These are phyloP conservation scores for Salinomyces thailandicus DNA, from an alignment of 2,329 filamentous ascomycete genomes.

Conservation along the genomic window DNA sequence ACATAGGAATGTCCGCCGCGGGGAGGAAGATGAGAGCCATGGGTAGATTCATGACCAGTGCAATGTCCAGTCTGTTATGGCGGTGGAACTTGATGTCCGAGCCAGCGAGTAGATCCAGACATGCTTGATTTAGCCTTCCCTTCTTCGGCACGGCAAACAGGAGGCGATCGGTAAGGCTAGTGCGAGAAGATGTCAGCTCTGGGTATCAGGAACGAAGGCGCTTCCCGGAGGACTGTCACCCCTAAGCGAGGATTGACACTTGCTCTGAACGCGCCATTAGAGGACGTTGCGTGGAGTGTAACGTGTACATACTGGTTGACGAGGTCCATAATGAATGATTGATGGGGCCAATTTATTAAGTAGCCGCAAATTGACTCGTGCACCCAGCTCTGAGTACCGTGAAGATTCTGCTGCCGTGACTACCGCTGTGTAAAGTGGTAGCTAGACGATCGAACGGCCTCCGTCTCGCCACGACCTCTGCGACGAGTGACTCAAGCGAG, in stretches of 20 bases:
- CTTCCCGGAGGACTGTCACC: too few species aligned
- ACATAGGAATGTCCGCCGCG: slow-evolving; percentile 92
- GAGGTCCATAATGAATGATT: slow-evolving; percentile 26
- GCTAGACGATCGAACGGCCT: too few species aligned
- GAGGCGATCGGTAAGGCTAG: slow-evolving; percentile 73
- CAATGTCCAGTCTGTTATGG: slow-evolving; percentile 91
- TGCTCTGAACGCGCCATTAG: too few species aligned
- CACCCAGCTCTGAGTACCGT: too few species aligned
- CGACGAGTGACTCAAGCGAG: too few species aligned
- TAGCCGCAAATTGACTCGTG: too few species aligned
- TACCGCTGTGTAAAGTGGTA: too few species aligned
- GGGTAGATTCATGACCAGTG: slow-evolving; percentile 90
- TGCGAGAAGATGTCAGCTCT: neutral
- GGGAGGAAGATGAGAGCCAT: slow-evolving; percentile 96
- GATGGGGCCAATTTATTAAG: too few species aligned
- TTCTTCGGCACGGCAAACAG: slow-evolving; percentile 99
- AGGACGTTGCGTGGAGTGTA: too few species aligned
- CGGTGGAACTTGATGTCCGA: slow-evolving; percentile 94
- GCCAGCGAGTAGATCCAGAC: slow-evolving; percentile 82
- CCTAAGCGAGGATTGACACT: too few species aligned
- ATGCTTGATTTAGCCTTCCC: slow-evolving; percentile 80
- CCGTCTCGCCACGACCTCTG: too few species aligned
- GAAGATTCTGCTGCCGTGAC: too few species aligned
- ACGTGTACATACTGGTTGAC: slow-evolving; percentile 23
- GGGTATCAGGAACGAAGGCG: neutral